Conservation (phyloP, 495 filamentous ascomycete species). For the Durotheca rogersii region DNA sequence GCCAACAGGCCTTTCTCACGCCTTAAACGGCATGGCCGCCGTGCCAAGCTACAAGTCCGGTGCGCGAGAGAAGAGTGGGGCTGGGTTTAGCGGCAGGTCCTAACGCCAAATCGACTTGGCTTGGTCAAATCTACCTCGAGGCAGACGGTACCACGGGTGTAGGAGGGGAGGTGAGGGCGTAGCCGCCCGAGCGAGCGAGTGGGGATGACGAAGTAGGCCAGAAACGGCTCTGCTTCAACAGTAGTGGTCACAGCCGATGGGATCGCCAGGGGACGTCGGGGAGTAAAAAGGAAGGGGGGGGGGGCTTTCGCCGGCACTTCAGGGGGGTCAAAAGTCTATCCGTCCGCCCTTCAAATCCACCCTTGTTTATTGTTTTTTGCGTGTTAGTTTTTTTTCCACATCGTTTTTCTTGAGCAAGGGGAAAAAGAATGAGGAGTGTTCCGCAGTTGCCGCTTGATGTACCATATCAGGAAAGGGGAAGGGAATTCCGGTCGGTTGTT, state of each 20-base stretch:
- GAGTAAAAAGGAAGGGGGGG: too few species aligned
- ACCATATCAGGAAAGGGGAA: conserved; percentile 30
- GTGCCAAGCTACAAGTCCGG: conserved; percentile 11
- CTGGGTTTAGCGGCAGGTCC: conserved; percentile 25
- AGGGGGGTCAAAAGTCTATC: not conserved
- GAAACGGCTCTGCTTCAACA: conserved; percentile 26
- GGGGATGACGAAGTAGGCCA: conserved; percentile 19
- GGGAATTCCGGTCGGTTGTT: conserved; percentile 29
- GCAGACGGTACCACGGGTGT: conserved; percentile 7
- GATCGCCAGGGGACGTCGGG: conserved; percentile 15
- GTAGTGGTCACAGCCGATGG: conserved; percentile 4
- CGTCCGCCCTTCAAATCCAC: too few species aligned
- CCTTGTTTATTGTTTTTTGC: too few species aligned
- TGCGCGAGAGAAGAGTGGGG: conserved; percentile 9
- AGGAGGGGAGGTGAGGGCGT: conserved; percentile 27
- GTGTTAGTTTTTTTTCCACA: too few species aligned
- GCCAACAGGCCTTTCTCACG: conserved; percentile 18
- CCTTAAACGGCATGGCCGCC: conserved; percentile 10
- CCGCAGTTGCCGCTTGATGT: conserved; percentile 28
- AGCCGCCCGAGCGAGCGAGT: conserved; percentile 31
- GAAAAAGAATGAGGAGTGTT: not conserved
- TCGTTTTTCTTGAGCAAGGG: not conserved
- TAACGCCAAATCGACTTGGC: conserved; percentile 16
- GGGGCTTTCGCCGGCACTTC: not conserved
- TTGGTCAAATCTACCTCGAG: conserved; percentile 24